These are phyloP conservation scores for Daphne laureola DNA, from an alignment of 441 rosid genomes.

Conservation along the genomic window DNA sequence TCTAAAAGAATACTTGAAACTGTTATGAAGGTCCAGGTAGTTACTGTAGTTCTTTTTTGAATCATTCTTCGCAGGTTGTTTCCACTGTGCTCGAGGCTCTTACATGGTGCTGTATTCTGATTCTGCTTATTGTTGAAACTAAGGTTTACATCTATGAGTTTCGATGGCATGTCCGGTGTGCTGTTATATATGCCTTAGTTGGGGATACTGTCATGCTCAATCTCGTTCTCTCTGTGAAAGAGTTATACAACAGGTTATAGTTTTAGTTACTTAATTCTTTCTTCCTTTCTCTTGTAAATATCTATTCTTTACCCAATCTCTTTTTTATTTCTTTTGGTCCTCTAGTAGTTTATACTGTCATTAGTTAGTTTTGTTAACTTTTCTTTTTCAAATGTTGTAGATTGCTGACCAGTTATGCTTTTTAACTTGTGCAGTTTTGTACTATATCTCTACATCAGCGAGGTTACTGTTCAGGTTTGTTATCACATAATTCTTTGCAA, in stretches of 20 bases:
- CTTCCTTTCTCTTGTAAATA: not conserved
- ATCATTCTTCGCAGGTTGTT: constrained; percentile 42
- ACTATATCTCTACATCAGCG: constrained; percentile 70
- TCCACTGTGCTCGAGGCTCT: constrained; percentile 70
- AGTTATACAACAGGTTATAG: constrained; percentile 57
- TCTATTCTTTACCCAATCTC: not conserved
- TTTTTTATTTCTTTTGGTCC: not conserved
- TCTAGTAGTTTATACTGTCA: constrained; percentile 6
- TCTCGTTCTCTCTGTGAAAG: constrained; percentile 67
- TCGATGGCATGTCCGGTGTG: constrained; percentile 96
- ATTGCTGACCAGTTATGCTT: constrained; percentile 18
- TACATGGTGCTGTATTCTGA: constrained; percentile 77
- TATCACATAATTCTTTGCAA: constrained; percentile 15
- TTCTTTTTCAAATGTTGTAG: no score
- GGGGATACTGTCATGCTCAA: constrained; percentile 84
- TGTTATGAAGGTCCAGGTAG: no score
- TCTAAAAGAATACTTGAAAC: no score
- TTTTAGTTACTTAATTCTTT: constrained; percentile 8
- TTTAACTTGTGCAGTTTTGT: constrained; percentile 48
- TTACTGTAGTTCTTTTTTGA: not conserved
- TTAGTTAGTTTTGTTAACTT: not conserved
- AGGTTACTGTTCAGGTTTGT: constrained; percentile 81
- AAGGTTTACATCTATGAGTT: constrained; percentile 72
- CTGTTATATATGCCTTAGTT: constrained; percentile 65
- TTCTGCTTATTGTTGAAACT: constrained; percentile 71